Conservation (phyloP, 2,329 filamentous ascomycete genomes). For the Diaporthe amygdali region DNA sequence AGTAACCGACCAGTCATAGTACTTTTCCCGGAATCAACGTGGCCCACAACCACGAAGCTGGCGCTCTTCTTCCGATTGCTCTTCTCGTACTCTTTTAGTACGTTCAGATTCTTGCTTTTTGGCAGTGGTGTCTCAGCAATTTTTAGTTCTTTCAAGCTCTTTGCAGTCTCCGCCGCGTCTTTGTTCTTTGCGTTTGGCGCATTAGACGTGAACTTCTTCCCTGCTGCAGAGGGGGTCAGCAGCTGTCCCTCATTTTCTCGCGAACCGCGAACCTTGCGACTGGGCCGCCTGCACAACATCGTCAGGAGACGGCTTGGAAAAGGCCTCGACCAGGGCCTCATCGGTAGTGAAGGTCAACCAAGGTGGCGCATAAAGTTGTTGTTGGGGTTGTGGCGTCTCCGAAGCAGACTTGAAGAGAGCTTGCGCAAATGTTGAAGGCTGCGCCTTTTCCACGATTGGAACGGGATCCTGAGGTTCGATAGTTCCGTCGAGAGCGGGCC, state of each 20-base stretch:
- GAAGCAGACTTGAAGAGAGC: slow-evolving; percentile 53
- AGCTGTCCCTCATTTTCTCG: slow-evolving; percentile 55
- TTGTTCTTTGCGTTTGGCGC: slow-evolving; percentile 44
- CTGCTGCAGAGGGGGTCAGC: slow-evolving; percentile 59
- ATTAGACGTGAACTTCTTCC: slow-evolving; percentile 48
- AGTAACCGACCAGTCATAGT: slow-evolving; percentile 96
- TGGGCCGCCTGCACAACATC: slow-evolving; percentile 88
- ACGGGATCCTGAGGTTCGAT: not conserved
- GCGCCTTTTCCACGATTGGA: slow-evolving; percentile 21
- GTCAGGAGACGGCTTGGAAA: slow-evolving; percentile 88
- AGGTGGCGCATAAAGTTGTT: slow-evolving; percentile 48
- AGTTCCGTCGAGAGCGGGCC: not conserved
- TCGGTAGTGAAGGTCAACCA: slow-evolving; percentile 51
- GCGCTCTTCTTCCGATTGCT: slow-evolving; percentile 78
- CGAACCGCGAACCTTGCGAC: slow-evolving; percentile 79
- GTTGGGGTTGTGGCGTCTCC: slow-evolving; percentile 28
- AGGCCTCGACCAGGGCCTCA: slow-evolving; percentile 63
- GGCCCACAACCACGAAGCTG: slow-evolving; percentile 95
- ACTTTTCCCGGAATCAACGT: slow-evolving; percentile 97
- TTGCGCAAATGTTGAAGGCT: slow-evolving; percentile 63
- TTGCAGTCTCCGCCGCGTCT: slow-evolving; percentile 40
- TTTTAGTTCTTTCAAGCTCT: slow-evolving; percentile 45
- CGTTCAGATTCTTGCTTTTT: slow-evolving; percentile 82
- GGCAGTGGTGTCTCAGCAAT: slow-evolving; percentile 59
- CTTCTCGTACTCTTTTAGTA: slow-evolving; percentile 80